Percentiles rank a stretch among this genome's conserved stretches.
These are phyloP conservation scores for Chenopodium berlandieri DNA, from an alignment of 148 eudicot species.

Conservation along the genomic window DNA sequence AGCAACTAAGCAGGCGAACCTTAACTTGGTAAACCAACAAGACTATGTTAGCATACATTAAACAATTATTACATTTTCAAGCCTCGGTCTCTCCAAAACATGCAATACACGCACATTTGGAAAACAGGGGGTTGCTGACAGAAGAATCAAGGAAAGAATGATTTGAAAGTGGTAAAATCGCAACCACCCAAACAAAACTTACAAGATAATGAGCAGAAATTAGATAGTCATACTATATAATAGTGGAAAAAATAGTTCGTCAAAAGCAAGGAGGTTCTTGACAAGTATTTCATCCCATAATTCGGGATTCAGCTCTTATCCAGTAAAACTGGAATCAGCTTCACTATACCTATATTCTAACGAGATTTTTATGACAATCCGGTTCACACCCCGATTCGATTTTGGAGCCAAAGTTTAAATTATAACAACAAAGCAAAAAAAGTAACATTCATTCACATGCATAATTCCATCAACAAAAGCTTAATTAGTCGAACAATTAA, in stretches of 20 bases:
- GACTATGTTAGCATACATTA: too few species aligned
- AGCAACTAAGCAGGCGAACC: too few species aligned
- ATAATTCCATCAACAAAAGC: background rate
- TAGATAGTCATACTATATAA: background rate
- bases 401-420: too few species aligned
- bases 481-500: background rate
- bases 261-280: background rate
- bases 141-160: background rate
- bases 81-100: background rate
- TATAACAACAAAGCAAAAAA: background rate
- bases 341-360: background rate
- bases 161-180: background rate
- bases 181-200: background rate
- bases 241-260: too few species aligned
- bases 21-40: too few species aligned
- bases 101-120: too few species aligned
- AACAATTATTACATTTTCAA: too few species aligned
- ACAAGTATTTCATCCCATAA: background rate
- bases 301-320: background rate
- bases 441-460: background rate
- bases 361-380: too few species aligned
- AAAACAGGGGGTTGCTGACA: too few species aligned
- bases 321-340: background rate
- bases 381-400: too few species aligned
- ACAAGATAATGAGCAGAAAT: background rate